Conservation (phyloP, 129 eudicot species). For the Cynara cardunculus region DNA sequence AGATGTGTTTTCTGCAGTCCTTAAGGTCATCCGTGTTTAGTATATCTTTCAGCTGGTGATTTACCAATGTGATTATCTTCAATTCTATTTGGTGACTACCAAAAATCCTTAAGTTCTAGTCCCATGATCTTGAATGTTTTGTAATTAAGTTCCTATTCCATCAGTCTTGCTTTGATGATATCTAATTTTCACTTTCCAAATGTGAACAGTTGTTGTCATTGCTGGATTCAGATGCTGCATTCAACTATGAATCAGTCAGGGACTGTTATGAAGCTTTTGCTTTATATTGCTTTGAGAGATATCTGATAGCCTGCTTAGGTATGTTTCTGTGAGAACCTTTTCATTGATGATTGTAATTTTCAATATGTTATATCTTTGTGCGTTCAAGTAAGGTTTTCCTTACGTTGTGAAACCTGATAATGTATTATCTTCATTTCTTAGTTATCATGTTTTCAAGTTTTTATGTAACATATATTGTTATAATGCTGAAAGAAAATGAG, state of each 20-base stretch:
- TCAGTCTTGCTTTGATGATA: background rate
- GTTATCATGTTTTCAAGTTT: background rate
- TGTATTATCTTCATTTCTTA: background rate
- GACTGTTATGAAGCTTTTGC: slow-evolving; percentile 99
- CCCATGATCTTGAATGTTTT: background rate
- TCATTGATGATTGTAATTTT: background rate
- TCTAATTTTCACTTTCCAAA: slow-evolving; percentile 7
- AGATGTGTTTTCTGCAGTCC: no score
- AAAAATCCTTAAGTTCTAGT: no score
- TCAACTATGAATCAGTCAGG: slow-evolving; percentile 77
- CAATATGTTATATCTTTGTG: background rate
- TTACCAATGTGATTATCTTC: no score
- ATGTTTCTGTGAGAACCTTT: slow-evolving; percentile 26
- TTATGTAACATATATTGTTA: background rate
- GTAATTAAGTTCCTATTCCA: background rate
- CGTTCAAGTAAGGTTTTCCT: background rate
- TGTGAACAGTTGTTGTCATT: slow-evolving; percentile 68
- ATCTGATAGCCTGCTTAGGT: slow-evolving; percentile 98
- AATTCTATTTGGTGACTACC: background rate
- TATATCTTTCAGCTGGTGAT: no score
- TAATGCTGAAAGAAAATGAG: background rate
- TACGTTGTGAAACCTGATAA: background rate
- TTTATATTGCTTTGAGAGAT: slow-evolving; percentile 96
- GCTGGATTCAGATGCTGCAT: slow-evolving; percentile 76
- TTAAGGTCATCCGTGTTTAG: no score